phyloP scores from a whole-genome alignment of 164 flowering plant species.

The Tetrastigma voinierianum region DNA sequence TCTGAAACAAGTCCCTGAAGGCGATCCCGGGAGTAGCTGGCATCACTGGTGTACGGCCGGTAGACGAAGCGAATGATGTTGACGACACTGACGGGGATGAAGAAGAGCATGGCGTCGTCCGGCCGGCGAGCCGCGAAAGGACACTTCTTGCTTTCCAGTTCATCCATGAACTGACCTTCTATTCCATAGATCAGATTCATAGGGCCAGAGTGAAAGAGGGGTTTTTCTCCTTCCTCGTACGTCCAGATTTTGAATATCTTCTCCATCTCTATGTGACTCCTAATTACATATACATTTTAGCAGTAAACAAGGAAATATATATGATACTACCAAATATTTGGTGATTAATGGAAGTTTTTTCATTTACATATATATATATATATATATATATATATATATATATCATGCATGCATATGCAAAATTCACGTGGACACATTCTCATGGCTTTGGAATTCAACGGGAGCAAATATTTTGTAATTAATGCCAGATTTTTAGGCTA shows the following conservation, averaged over 20 bases:
- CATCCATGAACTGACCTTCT: conserved; percentile 52
- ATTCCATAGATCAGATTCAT: conserved; percentile 41
- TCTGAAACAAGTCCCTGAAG: conserved; percentile 41
- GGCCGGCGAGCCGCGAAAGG: conserved; percentile 32
- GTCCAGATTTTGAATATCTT: conserved; percentile 48
- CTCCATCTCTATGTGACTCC: conserved; percentile 60
- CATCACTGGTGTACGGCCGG: conserved; percentile 26
- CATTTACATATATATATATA: too few relatives aligned
- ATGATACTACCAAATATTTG: too few relatives aligned
- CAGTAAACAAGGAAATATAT: neutral
- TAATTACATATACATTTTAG: conserved; percentile 6
- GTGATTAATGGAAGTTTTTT: too few relatives aligned
- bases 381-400: too few relatives aligned
- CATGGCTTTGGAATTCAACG: too few relatives aligned
- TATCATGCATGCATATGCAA: too few relatives aligned
- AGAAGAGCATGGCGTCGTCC: conserved; percentile 38
- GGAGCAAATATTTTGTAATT: too few relatives aligned
- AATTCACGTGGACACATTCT: too few relatives aligned
- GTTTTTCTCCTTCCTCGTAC: conserved; percentile 52
- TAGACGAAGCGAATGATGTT: conserved; percentile 31
- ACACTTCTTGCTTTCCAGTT: conserved; percentile 25
- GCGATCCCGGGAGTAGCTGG: conserved; percentile 24
- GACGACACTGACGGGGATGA: conserved; percentile 43
- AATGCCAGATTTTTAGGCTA: too few relatives aligned
- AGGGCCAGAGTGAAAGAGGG: conserved; percentile 48